These are phyloP conservation scores for Argentina anserina DNA, from an alignment of 306 rosid genomes.

Conservation along the genomic window DNA sequence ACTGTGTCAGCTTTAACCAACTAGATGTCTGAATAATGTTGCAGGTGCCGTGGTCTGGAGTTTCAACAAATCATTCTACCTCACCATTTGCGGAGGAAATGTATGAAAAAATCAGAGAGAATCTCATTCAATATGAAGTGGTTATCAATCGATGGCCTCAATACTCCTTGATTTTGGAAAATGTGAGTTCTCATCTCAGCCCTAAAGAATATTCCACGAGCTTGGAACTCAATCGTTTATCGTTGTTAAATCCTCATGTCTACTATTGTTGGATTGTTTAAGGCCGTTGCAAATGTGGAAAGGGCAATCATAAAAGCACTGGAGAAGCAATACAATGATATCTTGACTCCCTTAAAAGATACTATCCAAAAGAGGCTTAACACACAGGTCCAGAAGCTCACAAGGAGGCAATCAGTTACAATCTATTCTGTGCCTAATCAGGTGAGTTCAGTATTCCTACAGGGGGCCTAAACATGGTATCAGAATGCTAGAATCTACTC, in stretches of 20 bases:
- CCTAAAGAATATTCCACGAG: not conserved
- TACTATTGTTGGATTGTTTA: not conserved
- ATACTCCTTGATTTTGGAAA: conserved; percentile 79
- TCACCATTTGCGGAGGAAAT: conserved; percentile 92
- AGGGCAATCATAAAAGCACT: conserved; percentile 89
- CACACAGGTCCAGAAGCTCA: conserved; percentile 93
- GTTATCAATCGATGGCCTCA: conserved; percentile 97
- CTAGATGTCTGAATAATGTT: conserved; percentile 26
- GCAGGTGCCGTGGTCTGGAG: conserved; percentile 98
- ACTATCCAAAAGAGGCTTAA: conserved; percentile 88
- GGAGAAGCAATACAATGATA: conserved; percentile 83
- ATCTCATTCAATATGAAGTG: conserved; percentile 69
- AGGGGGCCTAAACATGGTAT: not conserved
- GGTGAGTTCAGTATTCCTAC: conserved; percentile 37
- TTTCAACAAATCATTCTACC: conserved; percentile 76
- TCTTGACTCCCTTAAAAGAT: conserved; percentile 89
- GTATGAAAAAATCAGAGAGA: conserved; percentile 80
- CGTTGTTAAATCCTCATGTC: conserved; percentile 1
- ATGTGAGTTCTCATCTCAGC: conserved; percentile 46
- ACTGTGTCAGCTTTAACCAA: conserved; percentile 10
- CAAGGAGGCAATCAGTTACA: conserved; percentile 83
- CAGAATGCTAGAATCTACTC: not conserved
- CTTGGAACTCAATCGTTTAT: not conserved
- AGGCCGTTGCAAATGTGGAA: conserved; percentile 87
- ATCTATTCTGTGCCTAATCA: conserved; percentile 73